Evolutionary conservation across 2,329 filamentous ascomycete genomes (phyloP).

Genomic region (Zymoseptoria tritici): DNA sequence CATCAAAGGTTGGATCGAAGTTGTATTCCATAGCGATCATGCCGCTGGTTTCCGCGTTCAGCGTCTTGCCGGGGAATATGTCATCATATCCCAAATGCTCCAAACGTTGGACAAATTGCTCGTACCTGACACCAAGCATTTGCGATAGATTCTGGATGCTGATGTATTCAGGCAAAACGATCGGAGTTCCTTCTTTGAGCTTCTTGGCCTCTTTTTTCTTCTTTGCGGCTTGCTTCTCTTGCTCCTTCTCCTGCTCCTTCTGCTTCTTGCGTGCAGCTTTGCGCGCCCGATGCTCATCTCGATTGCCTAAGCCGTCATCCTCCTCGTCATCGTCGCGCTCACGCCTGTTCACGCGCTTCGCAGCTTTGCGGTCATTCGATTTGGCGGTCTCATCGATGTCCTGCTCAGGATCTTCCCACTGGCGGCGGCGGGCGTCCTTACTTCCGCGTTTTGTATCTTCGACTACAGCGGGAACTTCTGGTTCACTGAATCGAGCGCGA

Average conservation of each 20-base stretch:
- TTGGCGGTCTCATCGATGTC: constrained; percentile 12
- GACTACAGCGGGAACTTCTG: not conserved
- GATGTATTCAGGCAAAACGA: constrained; percentile 85
- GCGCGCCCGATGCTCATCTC: constrained; percentile 20
- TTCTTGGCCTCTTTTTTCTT: constrained; percentile 22
- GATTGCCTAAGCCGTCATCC: constrained; percentile 21
- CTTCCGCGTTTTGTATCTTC: constrained; percentile 1
- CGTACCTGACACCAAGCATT: constrained; percentile 61
- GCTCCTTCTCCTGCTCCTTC: constrained; percentile 16
- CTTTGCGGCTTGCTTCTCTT: constrained; percentile 17
- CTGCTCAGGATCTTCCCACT: constrained; percentile 13
- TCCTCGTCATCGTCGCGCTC: constrained; percentile 23
- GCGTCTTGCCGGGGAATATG: constrained; percentile 70
- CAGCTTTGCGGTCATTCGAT: constrained; percentile 6
- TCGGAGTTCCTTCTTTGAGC: constrained; percentile 45
- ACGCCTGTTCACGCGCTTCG: constrained; percentile 11
- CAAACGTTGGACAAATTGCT: constrained; percentile 67
- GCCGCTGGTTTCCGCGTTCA: constrained; percentile 84
- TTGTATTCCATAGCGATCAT: constrained; percentile 89
- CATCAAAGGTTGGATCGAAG: constrained; percentile 62
- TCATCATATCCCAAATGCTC: constrained; percentile 85
- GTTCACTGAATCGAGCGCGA: not conserved
- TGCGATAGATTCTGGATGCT: constrained; percentile 75
- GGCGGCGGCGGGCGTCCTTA: constrained; percentile 8
- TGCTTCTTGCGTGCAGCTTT: constrained; percentile 17